Evolutionary conservation across 1,139 yeast genomes (phyloP).

Genomic region (Hansenula anomala): DNA sequence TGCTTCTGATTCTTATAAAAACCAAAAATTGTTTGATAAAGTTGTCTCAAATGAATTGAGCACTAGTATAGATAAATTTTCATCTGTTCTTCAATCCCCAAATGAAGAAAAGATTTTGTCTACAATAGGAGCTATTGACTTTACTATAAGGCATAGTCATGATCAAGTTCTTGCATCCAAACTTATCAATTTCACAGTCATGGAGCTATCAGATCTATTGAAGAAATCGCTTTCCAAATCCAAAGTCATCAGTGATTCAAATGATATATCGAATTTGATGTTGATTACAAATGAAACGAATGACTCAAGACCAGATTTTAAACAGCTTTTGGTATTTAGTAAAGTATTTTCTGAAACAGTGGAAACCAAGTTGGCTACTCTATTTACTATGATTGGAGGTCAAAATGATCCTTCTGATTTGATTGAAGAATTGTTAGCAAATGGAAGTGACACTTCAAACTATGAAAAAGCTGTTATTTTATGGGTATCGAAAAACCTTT

Average conservation of each 20-base stretch:
- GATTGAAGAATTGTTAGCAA: conserved; percentile 15
- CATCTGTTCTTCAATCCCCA: conserved; percentile 22
- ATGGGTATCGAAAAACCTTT: conserved; percentile 26
- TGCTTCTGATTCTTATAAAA: conserved; percentile 1
- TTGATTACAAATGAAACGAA: conserved; percentile 13
- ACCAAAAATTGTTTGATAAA: conserved; percentile 6
- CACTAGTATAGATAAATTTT: conserved; percentile 16
- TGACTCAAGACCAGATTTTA: conserved; percentile 1
- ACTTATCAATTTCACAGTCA: conserved; percentile 9
- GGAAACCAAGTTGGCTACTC: conserved; percentile 15
- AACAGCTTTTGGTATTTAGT: conserved; percentile 13
- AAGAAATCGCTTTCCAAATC: conserved; percentile 7
- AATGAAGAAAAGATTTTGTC: conserved; percentile 20
- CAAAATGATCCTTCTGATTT: conserved; percentile 7
- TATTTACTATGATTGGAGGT: conserved; percentile 21
- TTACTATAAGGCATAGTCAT: conserved; percentile 6
- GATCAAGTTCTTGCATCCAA: conserved; percentile 11
- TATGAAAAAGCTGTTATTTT: conserved; percentile 21
- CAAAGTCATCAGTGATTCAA: conserved; percentile 4
- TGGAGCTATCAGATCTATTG: conserved; percentile 18
- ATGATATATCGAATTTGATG: conserved; percentile 12
- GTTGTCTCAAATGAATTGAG: conserved; percentile 14
- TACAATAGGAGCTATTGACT: conserved; percentile 18
- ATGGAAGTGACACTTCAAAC: conserved; percentile 5
- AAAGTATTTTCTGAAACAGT: conserved; percentile 14